phyloP scores from a whole-genome alignment of 1,284 basidiomycete species.

The Pseudozyma pruni region DNA sequence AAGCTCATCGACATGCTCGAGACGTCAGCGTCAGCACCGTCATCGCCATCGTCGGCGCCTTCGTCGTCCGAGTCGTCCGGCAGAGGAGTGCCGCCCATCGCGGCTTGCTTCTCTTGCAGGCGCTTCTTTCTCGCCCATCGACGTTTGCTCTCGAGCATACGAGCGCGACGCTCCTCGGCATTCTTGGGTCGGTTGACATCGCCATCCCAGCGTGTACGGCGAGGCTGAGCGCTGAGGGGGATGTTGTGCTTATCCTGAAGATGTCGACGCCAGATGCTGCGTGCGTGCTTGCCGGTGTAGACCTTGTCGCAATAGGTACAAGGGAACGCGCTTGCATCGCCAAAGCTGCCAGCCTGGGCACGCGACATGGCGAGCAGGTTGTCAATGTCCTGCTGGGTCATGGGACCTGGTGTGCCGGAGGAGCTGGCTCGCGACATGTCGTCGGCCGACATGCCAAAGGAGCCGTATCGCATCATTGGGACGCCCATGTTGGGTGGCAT shows the following conservation, averaged over 20 bases:
- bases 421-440: constrained; percentile 32
- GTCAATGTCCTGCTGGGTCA: constrained; percentile 55
- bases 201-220: constrained; percentile 72
- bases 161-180: constrained; percentile 70
- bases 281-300: constrained; percentile 72
- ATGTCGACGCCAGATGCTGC: constrained; percentile 73
- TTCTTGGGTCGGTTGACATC: constrained; percentile 71
- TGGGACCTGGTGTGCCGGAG: constrained; percentile 29
- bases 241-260: constrained; percentile 73
- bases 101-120: constrained; percentile 57
- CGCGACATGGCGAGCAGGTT: constrained; percentile 59
- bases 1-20: constrained; percentile 43
- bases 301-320: constrained; percentile 70
- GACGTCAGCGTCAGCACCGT: constrained; percentile 41
- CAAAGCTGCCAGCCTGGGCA: constrained; percentile 49
- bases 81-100: constrained; percentile 35
- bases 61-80: constrained; percentile 34
- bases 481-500: constrained; percentile 11
- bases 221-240: constrained; percentile 70
- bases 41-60: constrained; percentile 23
- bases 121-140: constrained; percentile 72
- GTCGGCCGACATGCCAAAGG: constrained; percentile 28
- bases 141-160: constrained; percentile 71
- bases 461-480: constrained; percentile 45
- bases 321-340: constrained; percentile 63